Base-by-base conservation (phyloP, 2,329 filamentous ascomycete species). In the Xenosphaeropsis pyriputrescens region DNA sequence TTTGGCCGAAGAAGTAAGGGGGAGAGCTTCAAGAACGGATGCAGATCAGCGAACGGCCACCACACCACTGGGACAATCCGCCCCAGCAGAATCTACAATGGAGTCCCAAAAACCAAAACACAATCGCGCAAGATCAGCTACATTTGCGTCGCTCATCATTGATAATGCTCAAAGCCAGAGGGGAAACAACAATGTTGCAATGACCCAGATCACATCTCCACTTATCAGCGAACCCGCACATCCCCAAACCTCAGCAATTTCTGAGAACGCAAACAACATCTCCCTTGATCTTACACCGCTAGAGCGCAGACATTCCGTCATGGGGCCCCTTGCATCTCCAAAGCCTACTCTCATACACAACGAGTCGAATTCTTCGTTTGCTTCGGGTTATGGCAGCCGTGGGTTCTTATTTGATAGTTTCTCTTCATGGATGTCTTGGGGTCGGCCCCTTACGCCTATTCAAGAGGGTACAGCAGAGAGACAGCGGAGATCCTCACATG, bases 191-290 rank as follows among this genome's bases (percentile, higher is more conserved):
- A 38, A 47, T 4, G 53, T 58, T 33, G 37, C 44, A 2, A 36
- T 50, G 8, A 51, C 55, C 6, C 58, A 57, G 2, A 9, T 26
- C 4, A 53, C 57, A 13, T 48, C 47, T 3, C 58, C 61, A 1
- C 57, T 78, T 9, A 55, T 74, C 6, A 65, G 73, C 45, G 64
- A 70, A 37, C 72, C 67, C 4, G 70, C 72, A n/a, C 51, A 63
- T 14, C 71, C 73, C 2, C 67, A 72, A 45, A 73, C 69, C 2
- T 75, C 70, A 0, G 65, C 57, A 5, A 51, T 53, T 2, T 46
- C 51, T 37, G 51, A 51, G 41, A 44, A 50, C 6, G 39, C 50
- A 5, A 48, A 34, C 14, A 36, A 44, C 2, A 39, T 45, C 15
- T 38, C 22, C 5, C 45, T 46, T 41, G 44, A 43, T 13, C 15